phyloP scores from a whole-genome alignment of 148 eudicot species.

The Drosera capensis region DNA sequence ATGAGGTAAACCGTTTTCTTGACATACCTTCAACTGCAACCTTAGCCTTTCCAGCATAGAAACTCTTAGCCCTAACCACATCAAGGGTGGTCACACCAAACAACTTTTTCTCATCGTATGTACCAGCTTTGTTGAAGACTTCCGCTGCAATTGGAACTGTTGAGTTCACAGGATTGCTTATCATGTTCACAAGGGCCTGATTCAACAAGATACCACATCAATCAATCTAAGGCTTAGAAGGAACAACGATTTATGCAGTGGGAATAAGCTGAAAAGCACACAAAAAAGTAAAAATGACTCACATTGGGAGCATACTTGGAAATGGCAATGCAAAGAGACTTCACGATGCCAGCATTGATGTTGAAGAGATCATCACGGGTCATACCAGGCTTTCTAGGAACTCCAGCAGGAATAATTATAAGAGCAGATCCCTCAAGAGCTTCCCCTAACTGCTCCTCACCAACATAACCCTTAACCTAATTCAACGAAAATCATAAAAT shows the following conservation, averaged over 20 bases:
- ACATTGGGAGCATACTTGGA: slow-evolving; percentile 88
- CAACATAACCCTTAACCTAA: slow-evolving; percentile 54
- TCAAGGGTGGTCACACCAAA: slow-evolving; percentile 93
- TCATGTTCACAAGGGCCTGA: slow-evolving; percentile 84
- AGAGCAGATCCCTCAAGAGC: slow-evolving; percentile 80
- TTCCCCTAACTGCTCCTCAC: slow-evolving; percentile 43
- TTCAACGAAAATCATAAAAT: not conserved
- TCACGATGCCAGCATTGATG: slow-evolving; percentile 96
- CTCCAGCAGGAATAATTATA: slow-evolving; percentile 93
- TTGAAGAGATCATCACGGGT: slow-evolving; percentile 95
- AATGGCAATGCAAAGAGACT: slow-evolving; percentile 55
- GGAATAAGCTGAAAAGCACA: no score
- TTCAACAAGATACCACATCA: no score
- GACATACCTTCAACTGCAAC: slow-evolving; percentile 61
- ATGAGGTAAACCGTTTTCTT: no score
- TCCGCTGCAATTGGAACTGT: slow-evolving; percentile 93
- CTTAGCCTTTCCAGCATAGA: slow-evolving; percentile 76
- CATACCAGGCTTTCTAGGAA: slow-evolving; percentile 98
- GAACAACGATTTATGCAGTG: no score
- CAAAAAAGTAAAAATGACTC: slow-evolving; percentile 19
- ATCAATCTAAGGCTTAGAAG: no score
- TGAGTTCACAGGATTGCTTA: slow-evolving; percentile 89
- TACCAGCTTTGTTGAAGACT: slow-evolving; percentile 85
- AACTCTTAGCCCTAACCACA: slow-evolving; percentile 82
- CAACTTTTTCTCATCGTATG: slow-evolving; percentile 70